Percentiles rank a stretch among this genome's conserved stretches.
These are phyloP conservation scores for Nephelium lappaceum DNA, from an alignment of 345 rosid species.

Conservation along the genomic window DNA sequence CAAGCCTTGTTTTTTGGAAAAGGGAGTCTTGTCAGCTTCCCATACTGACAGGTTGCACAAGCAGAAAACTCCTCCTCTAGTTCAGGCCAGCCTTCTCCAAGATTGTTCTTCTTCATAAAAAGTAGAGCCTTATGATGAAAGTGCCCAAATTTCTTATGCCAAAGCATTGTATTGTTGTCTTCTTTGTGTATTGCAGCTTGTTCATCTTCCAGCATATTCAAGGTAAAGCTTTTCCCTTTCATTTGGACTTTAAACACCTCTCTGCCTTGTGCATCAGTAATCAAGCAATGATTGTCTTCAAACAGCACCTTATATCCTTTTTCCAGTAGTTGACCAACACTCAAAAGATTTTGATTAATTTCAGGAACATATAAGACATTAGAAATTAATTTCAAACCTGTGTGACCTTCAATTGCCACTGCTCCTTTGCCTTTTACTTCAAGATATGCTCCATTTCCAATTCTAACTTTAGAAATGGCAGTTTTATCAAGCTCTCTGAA, in stretches of 20 bases:
- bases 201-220: no score
- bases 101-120: slow-evolving; percentile 13
- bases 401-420: neutral
- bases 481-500: neutral
- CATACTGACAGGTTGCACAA: slow-evolving; percentile 8
- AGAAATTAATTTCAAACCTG: slow-evolving; percentile 11
- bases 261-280: slow-evolving; percentile 3
- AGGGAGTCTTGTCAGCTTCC: neutral
- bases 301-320: neutral
- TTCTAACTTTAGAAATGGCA: neutral
- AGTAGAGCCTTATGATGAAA: neutral
- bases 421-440: neutral
- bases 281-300: neutral
- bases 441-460: neutral
- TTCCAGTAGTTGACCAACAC: no score
- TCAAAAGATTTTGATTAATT: no score
- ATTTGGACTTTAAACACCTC: slow-evolving; percentile 2
- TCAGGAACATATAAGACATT: no score
- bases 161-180: neutral
- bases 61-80: slow-evolving; percentile 2
- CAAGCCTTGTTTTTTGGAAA: slow-evolving; percentile 12
- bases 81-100: neutral
- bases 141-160: slow-evolving; percentile 8
- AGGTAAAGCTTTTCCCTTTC: no score
- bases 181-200: neutral